Evolutionary conservation across 768 basidiomycete genomes (phyloP).

Genomic region (Epithele typhae): DNA sequence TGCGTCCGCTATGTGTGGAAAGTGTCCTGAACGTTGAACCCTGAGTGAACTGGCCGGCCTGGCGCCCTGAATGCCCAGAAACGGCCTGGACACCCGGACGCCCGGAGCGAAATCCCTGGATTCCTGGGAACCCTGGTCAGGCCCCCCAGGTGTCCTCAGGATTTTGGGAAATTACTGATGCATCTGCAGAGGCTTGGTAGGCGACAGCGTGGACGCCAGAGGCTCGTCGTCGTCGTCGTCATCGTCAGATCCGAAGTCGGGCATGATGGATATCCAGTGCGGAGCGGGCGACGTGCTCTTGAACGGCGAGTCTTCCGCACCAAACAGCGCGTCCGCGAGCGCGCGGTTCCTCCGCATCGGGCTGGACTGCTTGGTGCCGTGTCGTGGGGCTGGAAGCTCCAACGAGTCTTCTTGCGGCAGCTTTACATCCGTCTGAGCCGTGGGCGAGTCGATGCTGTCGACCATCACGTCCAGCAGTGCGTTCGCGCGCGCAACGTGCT

Average conservation of each 20-base stretch:
- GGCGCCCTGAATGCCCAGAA: too few relatives aligned
- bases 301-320: conserved; percentile 39
- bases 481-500: conserved; percentile 55
- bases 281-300: conserved; percentile 28
- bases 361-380: conserved; percentile 25
- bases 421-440: conserved; percentile 12
- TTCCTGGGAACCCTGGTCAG: too few relatives aligned
- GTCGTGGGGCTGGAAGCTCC: too few relatives aligned
- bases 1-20: too few relatives aligned
- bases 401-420: conserved; percentile 8
- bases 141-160: too few relatives aligned
- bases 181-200: not conserved
- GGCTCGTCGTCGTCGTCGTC: conserved; percentile 12
- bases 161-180: too few relatives aligned
- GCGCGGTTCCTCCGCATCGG: conserved; percentile 65
- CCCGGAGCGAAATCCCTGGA: too few relatives aligned
- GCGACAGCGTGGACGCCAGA: not conserved
- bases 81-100: too few relatives aligned
- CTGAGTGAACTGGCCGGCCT: too few relatives aligned
- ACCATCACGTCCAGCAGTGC: conserved; percentile 64
- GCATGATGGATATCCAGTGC: conserved; percentile 13
- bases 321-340: conserved; percentile 75
- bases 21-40: too few relatives aligned
- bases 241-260: conserved; percentile 5
- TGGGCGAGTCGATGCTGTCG: conserved; percentile 45